Evolutionary conservation across 2,329 filamentous ascomycete species (phyloP).

Genomic region (Fonsecaea pedrosoi): DNA sequence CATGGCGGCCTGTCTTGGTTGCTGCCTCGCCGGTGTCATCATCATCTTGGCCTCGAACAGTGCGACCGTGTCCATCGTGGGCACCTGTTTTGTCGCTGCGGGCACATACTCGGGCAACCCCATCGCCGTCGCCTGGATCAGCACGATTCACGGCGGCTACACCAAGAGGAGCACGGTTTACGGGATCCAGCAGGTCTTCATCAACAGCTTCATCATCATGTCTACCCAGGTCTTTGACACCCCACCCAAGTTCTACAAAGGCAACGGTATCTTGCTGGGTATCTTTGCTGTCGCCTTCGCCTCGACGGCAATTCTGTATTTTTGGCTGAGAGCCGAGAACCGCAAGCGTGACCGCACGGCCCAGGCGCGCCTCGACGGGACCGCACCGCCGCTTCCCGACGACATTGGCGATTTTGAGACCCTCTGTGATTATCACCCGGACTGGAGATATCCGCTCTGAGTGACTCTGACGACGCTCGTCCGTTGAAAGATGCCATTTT

Average conservation of each 20-base stretch:
- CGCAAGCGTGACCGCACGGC: conserved; percentile 10
- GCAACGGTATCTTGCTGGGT: conserved; percentile 22
- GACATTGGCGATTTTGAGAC: conserved; percentile 15
- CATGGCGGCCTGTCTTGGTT: conserved; percentile 4
- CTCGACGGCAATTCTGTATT: conserved; percentile 12
- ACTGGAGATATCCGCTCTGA: conserved; percentile 21
- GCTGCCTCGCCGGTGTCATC: conserved; percentile 15
- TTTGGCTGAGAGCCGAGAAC: conserved; percentile 14
- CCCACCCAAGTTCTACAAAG: conserved; percentile 23
- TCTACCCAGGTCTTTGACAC: conserved; percentile 22
- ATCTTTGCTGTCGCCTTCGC: conserved; percentile 8
- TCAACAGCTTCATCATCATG: conserved; percentile 18
- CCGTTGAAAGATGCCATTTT: too few species aligned
- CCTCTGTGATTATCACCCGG: conserved; percentile 20
- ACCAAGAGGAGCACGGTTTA: conserved; percentile 24
- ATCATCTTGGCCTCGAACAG: conserved; percentile 12
- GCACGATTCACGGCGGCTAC: conserved; percentile 18
- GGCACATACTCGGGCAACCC: conserved; percentile 17
- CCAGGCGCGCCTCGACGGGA: conserved; percentile 9
- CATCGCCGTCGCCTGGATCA: conserved; percentile 15
- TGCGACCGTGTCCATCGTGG: conserved; percentile 9
- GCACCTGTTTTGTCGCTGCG: conserved; percentile 19
- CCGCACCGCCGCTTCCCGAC: conserved; percentile 7
- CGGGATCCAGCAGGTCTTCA: conserved; percentile 20
- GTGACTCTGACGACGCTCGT: background rate